phyloP scores from a whole-genome alignment of 345 rosid species.

The Hevea brasiliensis region DNA sequence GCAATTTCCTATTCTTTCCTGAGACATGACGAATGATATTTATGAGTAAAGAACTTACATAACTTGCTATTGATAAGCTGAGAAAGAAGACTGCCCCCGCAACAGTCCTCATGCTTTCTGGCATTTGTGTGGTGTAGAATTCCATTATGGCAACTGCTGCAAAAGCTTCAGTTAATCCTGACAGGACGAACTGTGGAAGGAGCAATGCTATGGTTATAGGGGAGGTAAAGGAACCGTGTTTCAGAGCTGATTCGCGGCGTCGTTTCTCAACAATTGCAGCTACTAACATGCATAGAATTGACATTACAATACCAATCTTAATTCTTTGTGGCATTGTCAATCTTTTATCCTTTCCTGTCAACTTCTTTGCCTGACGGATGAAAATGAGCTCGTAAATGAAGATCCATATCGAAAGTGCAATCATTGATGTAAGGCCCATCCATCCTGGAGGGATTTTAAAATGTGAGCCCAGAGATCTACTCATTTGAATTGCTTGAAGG shows the following conservation, averaged over 20 bases:
- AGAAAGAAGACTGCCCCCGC: conserved; percentile 73
- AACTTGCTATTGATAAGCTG: conserved; percentile 55
- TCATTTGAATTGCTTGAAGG: conserved; percentile 57
- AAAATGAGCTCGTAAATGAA: conserved; percentile 48
- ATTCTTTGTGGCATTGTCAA: conserved; percentile 53
- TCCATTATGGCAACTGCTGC: conserved; percentile 73
- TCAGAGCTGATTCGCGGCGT: conserved; percentile 46
- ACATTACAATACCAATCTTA: conserved; percentile 52
- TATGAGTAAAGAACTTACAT: conserved; percentile 45
- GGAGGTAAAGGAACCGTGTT: conserved; percentile 41
- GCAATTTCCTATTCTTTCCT: conserved; percentile 17
- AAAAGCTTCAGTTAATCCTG: conserved; percentile 73
- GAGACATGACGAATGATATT: conserved; percentile 40
- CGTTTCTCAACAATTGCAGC: conserved; percentile 50
- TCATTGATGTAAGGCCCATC: conserved; percentile 62
- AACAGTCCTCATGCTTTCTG: conserved; percentile 72
- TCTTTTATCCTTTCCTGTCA: conserved; percentile 37
- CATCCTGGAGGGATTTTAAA: conserved; percentile 64
- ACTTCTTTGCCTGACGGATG: conserved; percentile 35
- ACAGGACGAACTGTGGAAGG: conserved; percentile 60
- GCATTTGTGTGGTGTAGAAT: conserved; percentile 59
- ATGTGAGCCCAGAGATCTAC: conserved; percentile 33
- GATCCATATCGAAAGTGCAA: conserved; percentile 65
- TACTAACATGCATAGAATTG: conserved; percentile 51
- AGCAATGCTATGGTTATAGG: conserved; percentile 42